Conservation (phyloP, 169 alveolate genomes). For the Plasmodium ovale region DNA sequence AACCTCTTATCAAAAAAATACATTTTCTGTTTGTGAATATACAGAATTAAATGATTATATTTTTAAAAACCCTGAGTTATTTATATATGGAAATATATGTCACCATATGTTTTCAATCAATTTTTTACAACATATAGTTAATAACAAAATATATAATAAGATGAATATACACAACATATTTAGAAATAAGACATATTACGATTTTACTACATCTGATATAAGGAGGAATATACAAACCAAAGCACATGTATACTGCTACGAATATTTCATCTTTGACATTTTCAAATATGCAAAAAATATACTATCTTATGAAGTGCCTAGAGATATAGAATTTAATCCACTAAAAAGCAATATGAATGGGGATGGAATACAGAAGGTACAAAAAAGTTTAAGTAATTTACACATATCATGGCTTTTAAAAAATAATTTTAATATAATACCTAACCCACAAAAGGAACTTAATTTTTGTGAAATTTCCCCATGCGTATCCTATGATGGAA, state of each 20-base stretch:
- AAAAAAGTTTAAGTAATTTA: conserved; percentile 45
- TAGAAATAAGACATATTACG: conserved; percentile 35
- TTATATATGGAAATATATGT: conserved; percentile 83
- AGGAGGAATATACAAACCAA: not conserved
- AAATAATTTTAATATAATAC: conserved; percentile 22
- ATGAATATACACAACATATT: conserved; percentile 80
- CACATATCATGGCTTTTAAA: conserved; percentile 67
- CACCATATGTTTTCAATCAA: conserved; percentile 82
- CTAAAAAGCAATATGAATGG: conserved; percentile 52
- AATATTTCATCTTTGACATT: conserved; percentile 83
- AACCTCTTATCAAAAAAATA: not conserved
- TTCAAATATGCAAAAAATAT: conserved; percentile 78
- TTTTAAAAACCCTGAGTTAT: conserved; percentile 30
- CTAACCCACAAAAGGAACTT: conserved; percentile 6
- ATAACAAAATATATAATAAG: conserved; percentile 59
- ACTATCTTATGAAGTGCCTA: conserved; percentile 43
- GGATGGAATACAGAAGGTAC: conserved; percentile 22
- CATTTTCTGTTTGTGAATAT: conserved; percentile 70
- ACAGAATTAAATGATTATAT: conserved; percentile 46
- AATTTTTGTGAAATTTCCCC: conserved; percentile 73
- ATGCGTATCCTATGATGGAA: conserved; percentile 69
- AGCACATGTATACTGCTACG: conserved; percentile 79
- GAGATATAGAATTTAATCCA: conserved; percentile 56
- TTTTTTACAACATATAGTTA: conserved; percentile 77
- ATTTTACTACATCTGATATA: conserved; percentile 6